Conservation (phyloP, 176 grass and related monocot genomes). For the Raddia guianensis region DNA sequence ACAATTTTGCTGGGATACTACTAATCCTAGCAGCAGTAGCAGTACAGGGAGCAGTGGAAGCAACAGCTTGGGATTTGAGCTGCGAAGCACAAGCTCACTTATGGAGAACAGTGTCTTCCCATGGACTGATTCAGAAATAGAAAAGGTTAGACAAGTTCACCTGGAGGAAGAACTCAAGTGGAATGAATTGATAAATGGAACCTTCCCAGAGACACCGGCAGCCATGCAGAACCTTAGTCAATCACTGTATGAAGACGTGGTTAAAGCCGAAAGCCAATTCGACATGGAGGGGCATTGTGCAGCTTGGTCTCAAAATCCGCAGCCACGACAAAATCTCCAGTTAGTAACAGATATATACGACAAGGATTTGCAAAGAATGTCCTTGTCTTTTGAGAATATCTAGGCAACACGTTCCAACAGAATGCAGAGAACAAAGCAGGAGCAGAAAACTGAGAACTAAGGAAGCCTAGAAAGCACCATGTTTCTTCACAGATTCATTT, state of each 20-base stretch:
- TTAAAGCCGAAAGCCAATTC: constrained; percentile 49
- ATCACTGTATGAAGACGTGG: constrained; percentile 54
- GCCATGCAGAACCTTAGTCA: constrained; percentile 46
- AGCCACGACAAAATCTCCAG: constrained; percentile 44
- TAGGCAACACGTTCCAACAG: constrained; percentile 40
- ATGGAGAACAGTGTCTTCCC: constrained; percentile 49
- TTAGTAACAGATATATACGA: constrained; percentile 48
- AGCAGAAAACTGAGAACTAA: constrained; percentile 32
- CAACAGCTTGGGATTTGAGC: constrained; percentile 39
- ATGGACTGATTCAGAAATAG: constrained; percentile 46
- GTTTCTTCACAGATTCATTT: constrained; percentile 45
- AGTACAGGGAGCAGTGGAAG: constrained; percentile 45
- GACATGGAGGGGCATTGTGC: constrained; percentile 40
- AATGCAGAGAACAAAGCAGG: constrained; percentile 29
- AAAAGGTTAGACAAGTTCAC: constrained; percentile 43
- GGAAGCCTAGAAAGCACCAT: constrained; percentile 29
- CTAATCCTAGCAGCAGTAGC: constrained; percentile 43
- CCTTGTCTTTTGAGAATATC: constrained; percentile 52
- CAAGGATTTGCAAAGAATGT: constrained; percentile 63
- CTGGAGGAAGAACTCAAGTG: constrained; percentile 67
- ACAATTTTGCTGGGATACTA: constrained; percentile 45
- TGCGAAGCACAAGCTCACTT: constrained; percentile 47
- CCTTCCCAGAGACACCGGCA: constrained; percentile 33
- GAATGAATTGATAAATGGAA: constrained; percentile 55
- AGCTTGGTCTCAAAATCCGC: constrained; percentile 46